Conservation (phyloP, 192 early-diverging fungal species). For the Entomortierella chlamydospora region DNA sequence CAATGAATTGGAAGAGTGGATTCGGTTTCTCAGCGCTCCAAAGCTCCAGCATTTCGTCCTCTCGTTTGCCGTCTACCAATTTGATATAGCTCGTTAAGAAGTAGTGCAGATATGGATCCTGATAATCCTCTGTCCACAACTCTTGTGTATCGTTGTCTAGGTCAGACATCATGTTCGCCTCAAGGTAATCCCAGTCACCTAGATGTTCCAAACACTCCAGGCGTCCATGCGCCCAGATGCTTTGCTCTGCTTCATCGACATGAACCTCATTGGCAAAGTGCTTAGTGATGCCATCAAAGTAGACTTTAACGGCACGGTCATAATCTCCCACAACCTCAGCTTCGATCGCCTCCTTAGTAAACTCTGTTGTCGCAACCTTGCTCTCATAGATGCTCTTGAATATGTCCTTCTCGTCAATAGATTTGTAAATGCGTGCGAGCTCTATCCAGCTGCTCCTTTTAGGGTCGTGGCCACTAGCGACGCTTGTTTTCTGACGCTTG, state of each 20-base stretch:
- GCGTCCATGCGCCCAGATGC: slow-evolving; percentile 64
- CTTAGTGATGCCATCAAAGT: slow-evolving; percentile 51
- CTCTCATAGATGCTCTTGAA: slow-evolving; percentile 73
- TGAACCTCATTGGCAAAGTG: slow-evolving; percentile 44
- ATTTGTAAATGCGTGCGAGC: slow-evolving; percentile 71
- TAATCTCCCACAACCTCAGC: slow-evolving; percentile 71
- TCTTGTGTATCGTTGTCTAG: slow-evolving; percentile 59
- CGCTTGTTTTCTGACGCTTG: slow-evolving; percentile 40
- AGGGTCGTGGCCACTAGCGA: slow-evolving; percentile 15
- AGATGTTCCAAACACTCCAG: slow-evolving; percentile 73
- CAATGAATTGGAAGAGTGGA: slow-evolving; percentile 65
- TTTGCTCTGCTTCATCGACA: slow-evolving; percentile 54
- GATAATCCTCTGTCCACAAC: slow-evolving; percentile 66
- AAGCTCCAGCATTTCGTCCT: slow-evolving; percentile 52
- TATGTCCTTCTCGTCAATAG: slow-evolving; percentile 70
- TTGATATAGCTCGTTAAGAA: slow-evolving; percentile 68
- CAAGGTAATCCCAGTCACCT: slow-evolving; percentile 71
- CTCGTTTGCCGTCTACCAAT: slow-evolving; percentile 53
- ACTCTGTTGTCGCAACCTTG: slow-evolving; percentile 60
- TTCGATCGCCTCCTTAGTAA: slow-evolving; percentile 69
- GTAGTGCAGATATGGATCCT: slow-evolving; percentile 65
- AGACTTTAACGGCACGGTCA: slow-evolving; percentile 59
- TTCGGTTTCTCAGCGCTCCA: slow-evolving; percentile 66
- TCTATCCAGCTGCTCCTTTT: slow-evolving; percentile 66
- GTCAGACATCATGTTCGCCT: slow-evolving; percentile 61